A percentile compares a stretch with the other conserved stretches of the same genome.
Conservation (phyloP, 1,284 basidiomycete species). For the Trichosporon sp. region DNA sequence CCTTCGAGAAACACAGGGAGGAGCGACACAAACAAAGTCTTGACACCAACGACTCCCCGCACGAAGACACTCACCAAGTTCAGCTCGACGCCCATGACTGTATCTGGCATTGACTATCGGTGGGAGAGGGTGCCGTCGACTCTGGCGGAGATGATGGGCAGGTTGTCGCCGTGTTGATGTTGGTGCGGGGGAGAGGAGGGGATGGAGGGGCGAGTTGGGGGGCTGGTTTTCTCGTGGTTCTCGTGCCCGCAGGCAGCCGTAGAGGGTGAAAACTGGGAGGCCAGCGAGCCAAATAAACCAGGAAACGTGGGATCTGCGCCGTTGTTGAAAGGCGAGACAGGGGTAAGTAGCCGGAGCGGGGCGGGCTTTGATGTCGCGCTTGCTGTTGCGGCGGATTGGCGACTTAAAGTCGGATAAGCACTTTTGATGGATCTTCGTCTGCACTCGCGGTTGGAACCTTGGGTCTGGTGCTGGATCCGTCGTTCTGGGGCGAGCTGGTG, state of each 20-base stretch:
- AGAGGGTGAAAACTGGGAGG: neutral
- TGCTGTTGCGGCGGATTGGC: too few relatives aligned
- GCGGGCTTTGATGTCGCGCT: too few relatives aligned
- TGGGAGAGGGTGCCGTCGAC: neutral
- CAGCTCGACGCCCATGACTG: slow-evolving; percentile 14
- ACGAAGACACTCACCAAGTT: neutral
- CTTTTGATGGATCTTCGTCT: neutral
- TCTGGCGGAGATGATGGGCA: neutral
- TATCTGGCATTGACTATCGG: slow-evolving; percentile 14
- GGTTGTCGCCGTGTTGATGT: neutral
- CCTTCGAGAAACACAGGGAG: neutral
- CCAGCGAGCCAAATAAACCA: neutral
- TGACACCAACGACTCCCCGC: neutral
- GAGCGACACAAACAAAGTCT: neutral
- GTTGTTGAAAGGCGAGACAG: slow-evolving; percentile 7
- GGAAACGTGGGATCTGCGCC: slow-evolving; percentile 1
- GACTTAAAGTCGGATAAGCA: neutral
- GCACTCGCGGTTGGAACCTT: too few relatives aligned
- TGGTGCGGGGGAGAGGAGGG: neutral
- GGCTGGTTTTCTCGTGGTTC: slow-evolving; percentile 6
- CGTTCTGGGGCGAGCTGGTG: neutral
- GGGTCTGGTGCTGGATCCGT: too few relatives aligned
- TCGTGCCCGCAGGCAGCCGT: slow-evolving; percentile 9
- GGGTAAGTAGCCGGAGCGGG: neutral
- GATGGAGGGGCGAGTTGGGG: neutral